Evolutionary conservation across 768 basidiomycete genomes (phyloP).

Genomic region (Xerocomellus amylosporus): DNA sequence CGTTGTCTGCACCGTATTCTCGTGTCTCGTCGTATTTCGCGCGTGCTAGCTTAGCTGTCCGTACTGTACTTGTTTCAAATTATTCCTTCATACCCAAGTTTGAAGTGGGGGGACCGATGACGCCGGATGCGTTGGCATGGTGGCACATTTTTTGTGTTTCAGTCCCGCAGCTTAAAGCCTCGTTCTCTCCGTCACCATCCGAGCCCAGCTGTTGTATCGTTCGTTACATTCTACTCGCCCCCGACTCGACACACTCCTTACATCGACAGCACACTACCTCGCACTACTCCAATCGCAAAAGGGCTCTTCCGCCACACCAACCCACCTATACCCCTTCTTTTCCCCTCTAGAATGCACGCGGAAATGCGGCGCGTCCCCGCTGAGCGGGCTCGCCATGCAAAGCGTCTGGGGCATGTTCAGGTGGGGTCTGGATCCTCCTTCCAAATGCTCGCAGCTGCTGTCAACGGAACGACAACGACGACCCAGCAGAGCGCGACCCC

Average conservation of each 20-base stretch:
- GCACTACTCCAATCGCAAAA: not conserved
- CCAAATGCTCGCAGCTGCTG: constrained; percentile 1
- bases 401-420: constrained; percentile 30
- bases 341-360: constrained; percentile 23
- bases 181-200: not conserved
- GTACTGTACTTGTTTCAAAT: not conserved
- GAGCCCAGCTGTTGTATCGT: not conserved
- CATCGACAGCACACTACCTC: not conserved
- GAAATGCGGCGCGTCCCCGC: constrained; percentile 26
- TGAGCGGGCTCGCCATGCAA: constrained; percentile 35
- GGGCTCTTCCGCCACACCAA: not conserved
- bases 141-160: constrained; percentile 5
- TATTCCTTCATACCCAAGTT: not conserved
- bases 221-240: constrained; percentile 5
- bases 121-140: constrained; percentile 20
- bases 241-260: constrained; percentile 19
- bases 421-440: constrained; percentile 4
- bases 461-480: not conserved
- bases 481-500: constrained; percentile 1
- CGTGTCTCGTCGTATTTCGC: not conserved
- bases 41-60: not conserved
- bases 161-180: not conserved
- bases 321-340: not conserved
- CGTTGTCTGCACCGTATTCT: not conserved
- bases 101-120: too few relatives aligned